These are phyloP conservation scores for Colletotrichum chlorophyti DNA, from an alignment of 2,329 filamentous ascomycete genomes.

Conservation along the genomic window DNA sequence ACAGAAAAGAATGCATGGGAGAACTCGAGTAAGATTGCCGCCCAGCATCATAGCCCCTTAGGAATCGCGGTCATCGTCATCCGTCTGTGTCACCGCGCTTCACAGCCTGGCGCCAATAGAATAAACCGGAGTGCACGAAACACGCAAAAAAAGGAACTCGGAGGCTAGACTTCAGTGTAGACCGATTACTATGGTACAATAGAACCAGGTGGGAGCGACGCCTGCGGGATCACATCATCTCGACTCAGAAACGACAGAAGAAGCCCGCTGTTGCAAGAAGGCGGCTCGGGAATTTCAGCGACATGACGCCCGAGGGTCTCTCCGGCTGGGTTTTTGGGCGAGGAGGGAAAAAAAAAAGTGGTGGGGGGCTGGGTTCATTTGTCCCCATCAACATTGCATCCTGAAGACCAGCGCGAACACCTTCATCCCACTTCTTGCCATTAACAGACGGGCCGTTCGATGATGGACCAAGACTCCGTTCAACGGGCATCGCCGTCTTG, in stretches of 20 bases:
- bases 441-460: constrained; percentile 3
- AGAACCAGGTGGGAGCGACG: no score
- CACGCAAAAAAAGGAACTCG: neutral
- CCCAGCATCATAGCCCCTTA: neutral
- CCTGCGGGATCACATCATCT: neutral
- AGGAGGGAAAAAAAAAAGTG: neutral
- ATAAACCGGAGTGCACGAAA: neutral
- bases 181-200: no score
- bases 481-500: constrained; percentile 13
- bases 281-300: neutral
- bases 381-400: neutral
- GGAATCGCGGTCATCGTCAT: neutral
- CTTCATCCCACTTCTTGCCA: neutral
- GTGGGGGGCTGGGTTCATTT: neutral
- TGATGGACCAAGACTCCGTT: neutral
- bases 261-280: neutral
- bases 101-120: constrained; percentile 8
- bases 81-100: neutral
- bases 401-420: neutral
- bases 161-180: neutral
- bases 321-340: neutral
- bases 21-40: no score
- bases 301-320: neutral
- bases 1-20: no score
- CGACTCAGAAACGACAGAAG: neutral